Evolutionary conservation across 495 filamentous ascomycete species (phyloP), one percentile per base, ranked within the genome.

Genomic region (Podospora pseudoanserina): DNA sequence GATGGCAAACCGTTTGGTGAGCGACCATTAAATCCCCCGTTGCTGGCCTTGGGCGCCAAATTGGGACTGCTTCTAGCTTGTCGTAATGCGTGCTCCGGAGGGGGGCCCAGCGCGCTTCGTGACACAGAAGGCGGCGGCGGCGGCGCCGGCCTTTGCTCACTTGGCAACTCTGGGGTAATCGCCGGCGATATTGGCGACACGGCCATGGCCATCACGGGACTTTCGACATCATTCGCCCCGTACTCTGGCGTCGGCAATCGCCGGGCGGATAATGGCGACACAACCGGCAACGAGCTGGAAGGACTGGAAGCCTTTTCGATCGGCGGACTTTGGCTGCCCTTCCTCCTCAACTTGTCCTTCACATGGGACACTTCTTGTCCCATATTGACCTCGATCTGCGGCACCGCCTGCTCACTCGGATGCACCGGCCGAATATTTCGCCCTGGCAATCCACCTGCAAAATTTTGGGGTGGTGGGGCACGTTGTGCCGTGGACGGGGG

Each of bases 181-280:
- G 73, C 76, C n/a, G 74, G 76, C 15, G 73, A 78, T 11, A 74
- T 62, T 13, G 75, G 72, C 44, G 77, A 74, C 23, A 70, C 70
- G 28, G 68, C 62, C 0, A 67, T 70, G 16, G 68, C 68, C 16
- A 66, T 49, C 19, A 67, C 26, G 4, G 70, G 60, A 30, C 65
- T 68, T 61, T 66, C 71, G 65, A 74, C 61, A 49, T 75, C 73
- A 66, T 67, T 68, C 11, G 56, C 63, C 20, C 70, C 73, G 39
- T 77, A 72, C 15, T 77, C 72, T 66, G 70, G 71, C 28, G 72
- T 70, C 44, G 74, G 72, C 7, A 73, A 70, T 7, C 70, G 71
- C 13, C 59, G 64, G 9, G 66, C 62, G 2, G 72, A 72, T 28
- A 30, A 66, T 5, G 67, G 67, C 9, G 63, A 66, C 16, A 70